Base-by-base conservation (phyloP, 1,284 basidiomycete species). In the Calocybe gambosa region DNA sequence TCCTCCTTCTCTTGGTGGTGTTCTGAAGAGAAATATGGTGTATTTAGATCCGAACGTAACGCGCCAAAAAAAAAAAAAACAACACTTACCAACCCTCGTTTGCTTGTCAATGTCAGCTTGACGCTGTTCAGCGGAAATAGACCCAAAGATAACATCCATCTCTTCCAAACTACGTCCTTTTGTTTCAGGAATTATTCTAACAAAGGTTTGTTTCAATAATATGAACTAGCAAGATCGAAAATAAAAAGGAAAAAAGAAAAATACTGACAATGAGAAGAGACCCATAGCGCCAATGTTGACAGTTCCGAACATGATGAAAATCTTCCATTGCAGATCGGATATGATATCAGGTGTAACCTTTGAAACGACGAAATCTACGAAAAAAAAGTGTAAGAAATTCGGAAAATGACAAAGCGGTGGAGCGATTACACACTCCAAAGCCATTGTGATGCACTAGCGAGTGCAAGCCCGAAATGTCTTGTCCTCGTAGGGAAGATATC, bases 401-500 rank as follows among this genome's bases (percentile, higher is more conserved):
- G 5, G 25, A 26, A 45, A 7, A 7, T 34, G 33, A 13, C 5
- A 26, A 10, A 15, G 20, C 25, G n/a, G 31, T 23, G 21, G 6
- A 31, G 9, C n/a, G n/a, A n/a, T n/a, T n/a, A 39, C 54, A 1
- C 43, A 83, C 82, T 90, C 76, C 78, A 90, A 2, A 89, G 65
- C 86, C 88, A 91, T 52, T 89, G 88, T 1, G 83, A 76, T 8
- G 77, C 76, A 42, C 81, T 80, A 0, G 82, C 88, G 1, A 78
- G 66, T 0, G 83, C 78, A 36, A 90, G 69, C 40, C 89, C 89
- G 56, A 83, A 88, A 58, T 88, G 83, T 47, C 88, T 72, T 8
- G 87, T 89, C 37, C 85, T 69, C 31, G 86, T 91, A 21, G 83
- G 85, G 75, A 91, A 91, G 59, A 91, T 89, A 62, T 91, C 89